Evolutionary conservation across 805 yeast genomes (phyloP).

Genomic region (Metschnikowia sp.): DNA sequence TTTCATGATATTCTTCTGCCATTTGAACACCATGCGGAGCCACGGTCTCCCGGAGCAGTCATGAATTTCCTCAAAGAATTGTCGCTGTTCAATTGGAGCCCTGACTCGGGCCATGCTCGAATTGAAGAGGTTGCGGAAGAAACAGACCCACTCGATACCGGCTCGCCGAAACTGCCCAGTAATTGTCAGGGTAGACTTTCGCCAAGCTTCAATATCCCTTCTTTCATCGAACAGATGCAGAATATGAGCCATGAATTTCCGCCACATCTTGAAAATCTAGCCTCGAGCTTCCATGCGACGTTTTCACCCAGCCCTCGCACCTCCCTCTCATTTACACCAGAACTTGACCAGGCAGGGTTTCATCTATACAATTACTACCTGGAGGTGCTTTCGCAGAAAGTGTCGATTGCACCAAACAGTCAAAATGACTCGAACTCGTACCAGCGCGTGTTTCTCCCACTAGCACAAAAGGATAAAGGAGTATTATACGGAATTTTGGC

Average conservation of each 20-base stretch:
- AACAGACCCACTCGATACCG: background rate
- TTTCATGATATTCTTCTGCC: background rate
- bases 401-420: conserved; percentile 46
- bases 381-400: conserved; percentile 39
- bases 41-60: conserved; percentile 23
- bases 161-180: background rate
- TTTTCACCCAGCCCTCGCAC: conserved; percentile 28
- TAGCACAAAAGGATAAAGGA: conserved; percentile 50
- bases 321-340: conserved; percentile 18
- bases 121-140: conserved; percentile 1
- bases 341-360: conserved; percentile 16
- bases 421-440: conserved; percentile 47
- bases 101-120: background rate
- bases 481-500: conserved; percentile 51
- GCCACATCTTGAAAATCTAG: conserved; percentile 4
- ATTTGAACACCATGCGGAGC: conserved; percentile 3
- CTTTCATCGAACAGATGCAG: conserved; percentile 14
- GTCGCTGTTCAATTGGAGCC: conserved; percentile 10
- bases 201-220: conserved; percentile 12
- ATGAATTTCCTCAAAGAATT: conserved; percentile 25
- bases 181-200: background rate
- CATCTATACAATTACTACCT: conserved; percentile 48
- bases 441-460: conserved; percentile 50
- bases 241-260: conserved; percentile 10
- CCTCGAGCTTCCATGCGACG: conserved; percentile 20